Conservation (phyloP, 345 rosid species). For the Toxicodendron radicans region DNA sequence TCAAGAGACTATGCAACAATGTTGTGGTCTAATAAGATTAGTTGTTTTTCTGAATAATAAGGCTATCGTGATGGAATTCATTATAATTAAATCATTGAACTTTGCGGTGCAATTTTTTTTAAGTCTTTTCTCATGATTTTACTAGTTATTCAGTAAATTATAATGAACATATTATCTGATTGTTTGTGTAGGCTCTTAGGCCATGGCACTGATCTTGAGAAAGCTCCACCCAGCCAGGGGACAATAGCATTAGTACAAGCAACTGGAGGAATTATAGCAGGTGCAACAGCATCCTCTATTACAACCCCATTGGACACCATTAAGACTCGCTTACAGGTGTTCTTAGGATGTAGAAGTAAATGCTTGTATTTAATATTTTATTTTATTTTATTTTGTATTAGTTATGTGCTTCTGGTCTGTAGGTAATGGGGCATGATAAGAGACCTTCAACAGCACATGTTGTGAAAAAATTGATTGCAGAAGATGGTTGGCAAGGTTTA, state of each 20-base stretch:
- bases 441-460: constrained; percentile 70
- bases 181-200: constrained; percentile 63
- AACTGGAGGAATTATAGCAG: constrained; percentile 87
- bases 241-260: constrained; percentile 81
- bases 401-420: constrained; percentile 16
- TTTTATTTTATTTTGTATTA: background rate
- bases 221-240: constrained; percentile 46
- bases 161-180: constrained; percentile 18
- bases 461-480: constrained; percentile 66
- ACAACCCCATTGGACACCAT: constrained; percentile 95
- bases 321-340: constrained; percentile 95
- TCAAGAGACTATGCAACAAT: background rate
- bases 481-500: constrained; percentile 94
- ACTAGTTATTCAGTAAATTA: background rate
- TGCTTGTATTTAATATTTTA: background rate
- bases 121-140: background rate
- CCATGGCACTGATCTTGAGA: constrained; percentile 45
- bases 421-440: constrained; percentile 89
- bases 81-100: background rate
- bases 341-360: constrained; percentile 13
- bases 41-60: no score
- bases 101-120: background rate
- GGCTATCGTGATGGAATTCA: background rate
- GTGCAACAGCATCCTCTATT: constrained; percentile 92
- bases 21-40: background rate